Evolutionary conservation across 257 asterid genomes (phyloP).

Genomic region (Cynanchum wilfordii): DNA sequence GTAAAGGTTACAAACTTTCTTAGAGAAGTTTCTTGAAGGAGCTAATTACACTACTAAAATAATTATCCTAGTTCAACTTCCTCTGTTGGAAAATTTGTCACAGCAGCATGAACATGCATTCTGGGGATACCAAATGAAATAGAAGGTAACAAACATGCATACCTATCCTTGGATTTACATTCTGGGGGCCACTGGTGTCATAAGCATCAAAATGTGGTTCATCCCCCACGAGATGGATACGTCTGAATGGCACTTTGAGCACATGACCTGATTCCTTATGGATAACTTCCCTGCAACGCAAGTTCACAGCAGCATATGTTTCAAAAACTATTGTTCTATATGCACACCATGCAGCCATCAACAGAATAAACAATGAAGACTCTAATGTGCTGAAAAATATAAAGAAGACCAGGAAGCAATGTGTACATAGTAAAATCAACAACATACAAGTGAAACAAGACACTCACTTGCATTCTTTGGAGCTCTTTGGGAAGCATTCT

Average conservation of each 20-base stretch:
- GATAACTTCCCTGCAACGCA: conserved; percentile 65
- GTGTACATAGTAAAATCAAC: no score
- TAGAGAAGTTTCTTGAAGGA: not conserved
- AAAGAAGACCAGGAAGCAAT: not conserved
- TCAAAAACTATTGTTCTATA: not conserved
- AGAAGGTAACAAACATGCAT: conserved; percentile 12
- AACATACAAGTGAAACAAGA: not conserved
- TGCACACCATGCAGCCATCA: not conserved
- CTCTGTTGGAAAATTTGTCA: not conserved
- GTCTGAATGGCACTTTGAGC: conserved; percentile 82
- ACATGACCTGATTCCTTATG: conserved; percentile 76
- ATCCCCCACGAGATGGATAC: conserved; percentile 78
- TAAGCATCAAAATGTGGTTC: conserved; percentile 91
- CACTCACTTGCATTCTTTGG: conserved; percentile 67
- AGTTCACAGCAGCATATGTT: conserved; percentile 13
- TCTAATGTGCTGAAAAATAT: not conserved
- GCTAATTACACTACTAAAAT: not conserved
- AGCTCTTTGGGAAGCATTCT: conserved; percentile 93
- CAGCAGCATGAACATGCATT: not conserved
- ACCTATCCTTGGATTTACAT: conserved; percentile 65
- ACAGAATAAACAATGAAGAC: not conserved
- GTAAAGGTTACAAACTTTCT: not conserved
- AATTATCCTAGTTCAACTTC: not conserved
- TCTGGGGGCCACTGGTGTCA: conserved; percentile 96
- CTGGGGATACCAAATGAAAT: not conserved